A percentile compares a stretch with the other conserved stretches of the same genome.
phyloP scores from a whole-genome alignment of 139 green algal species.

The Picochlorum sp. region DNA sequence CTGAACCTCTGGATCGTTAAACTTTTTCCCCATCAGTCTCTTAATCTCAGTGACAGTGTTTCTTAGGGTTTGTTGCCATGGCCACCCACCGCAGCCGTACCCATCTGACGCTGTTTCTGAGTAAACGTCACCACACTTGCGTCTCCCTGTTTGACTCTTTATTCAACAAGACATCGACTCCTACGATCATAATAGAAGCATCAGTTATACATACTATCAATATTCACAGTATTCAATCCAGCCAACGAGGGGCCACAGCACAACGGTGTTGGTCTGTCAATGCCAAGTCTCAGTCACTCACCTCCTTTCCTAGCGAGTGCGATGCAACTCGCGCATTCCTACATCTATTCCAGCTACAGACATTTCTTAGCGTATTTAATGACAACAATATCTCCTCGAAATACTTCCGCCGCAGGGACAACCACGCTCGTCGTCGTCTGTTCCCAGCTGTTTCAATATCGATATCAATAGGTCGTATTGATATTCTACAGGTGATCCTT shows the following conservation, averaged over 20 bases:
- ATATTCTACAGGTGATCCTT: too few relatives aligned
- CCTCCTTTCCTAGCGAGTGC: slow-evolving; percentile 82
- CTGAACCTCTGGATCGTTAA: slow-evolving; percentile 73
- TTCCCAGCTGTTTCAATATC: too few relatives aligned
- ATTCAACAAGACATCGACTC: slow-evolving; percentile 91
- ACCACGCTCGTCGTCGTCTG: too few relatives aligned
- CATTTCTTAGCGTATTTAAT: slow-evolving; percentile 41
- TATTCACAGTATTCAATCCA: neutral
- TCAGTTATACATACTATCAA: neutral
- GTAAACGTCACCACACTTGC: slow-evolving; percentile 78
- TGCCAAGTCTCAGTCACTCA: slow-evolving; percentile 20
- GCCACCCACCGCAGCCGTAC: slow-evolving; percentile 64
- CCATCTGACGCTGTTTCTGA: slow-evolving; percentile 74
- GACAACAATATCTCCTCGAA: too few relatives aligned
- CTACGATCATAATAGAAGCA: slow-evolving; percentile 17
- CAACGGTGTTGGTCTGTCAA: neutral
- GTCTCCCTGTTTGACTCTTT: slow-evolving; percentile 92
- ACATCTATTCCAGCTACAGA: slow-evolving; percentile 87
- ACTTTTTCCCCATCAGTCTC: slow-evolving; percentile 86
- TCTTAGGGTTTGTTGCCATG: slow-evolving; percentile 78
- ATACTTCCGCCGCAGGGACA: too few relatives aligned
- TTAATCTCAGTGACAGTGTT: slow-evolving; percentile 93
- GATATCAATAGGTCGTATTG: too few relatives aligned
- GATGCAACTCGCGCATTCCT: slow-evolving; percentile 72
- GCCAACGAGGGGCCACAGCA: neutral